Conservation (phyloP, 169 alveolate genomes). For the Pseudocohnilembus persalinus region DNA sequence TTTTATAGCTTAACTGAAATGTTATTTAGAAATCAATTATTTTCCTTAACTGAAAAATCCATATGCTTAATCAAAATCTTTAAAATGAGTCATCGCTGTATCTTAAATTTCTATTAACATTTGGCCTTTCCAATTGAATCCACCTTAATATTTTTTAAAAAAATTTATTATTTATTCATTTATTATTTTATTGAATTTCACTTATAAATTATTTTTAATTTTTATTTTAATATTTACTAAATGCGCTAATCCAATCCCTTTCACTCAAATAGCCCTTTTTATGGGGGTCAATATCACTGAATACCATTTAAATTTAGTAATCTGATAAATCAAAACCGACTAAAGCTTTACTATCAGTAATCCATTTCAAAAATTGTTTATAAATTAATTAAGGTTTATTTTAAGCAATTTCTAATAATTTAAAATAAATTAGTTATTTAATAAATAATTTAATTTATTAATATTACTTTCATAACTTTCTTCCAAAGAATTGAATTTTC, state of each 20-base stretch:
- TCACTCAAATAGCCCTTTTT: conserved; percentile 74
- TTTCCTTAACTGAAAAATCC: background rate
- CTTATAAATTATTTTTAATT: background rate
- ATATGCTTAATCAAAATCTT: background rate
- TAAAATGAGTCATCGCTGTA: background rate
- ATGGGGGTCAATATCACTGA: conserved; percentile 69
- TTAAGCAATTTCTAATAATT: conserved; percentile 37
- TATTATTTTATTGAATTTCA: background rate
- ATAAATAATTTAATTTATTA: background rate
- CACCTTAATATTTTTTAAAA: background rate
- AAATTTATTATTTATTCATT: too few relatives aligned
- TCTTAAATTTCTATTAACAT: conserved; percentile 13
- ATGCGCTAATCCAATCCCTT: conserved; percentile 66
- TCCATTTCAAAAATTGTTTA: conserved; percentile 58
- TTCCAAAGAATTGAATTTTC: conserved; percentile 37
- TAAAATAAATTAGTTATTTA: background rate
- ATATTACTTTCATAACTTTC: conserved; percentile 49
- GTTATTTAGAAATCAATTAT: background rate
- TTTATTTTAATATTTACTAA: conserved; percentile 23
- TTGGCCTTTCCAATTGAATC: conserved; percentile 12
- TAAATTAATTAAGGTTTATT: conserved; percentile 45
- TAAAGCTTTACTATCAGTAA: conserved; percentile 53
- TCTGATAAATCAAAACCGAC: conserved; percentile 69
- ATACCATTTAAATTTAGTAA: conserved; percentile 17
- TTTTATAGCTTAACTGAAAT: background rate